These are phyloP conservation scores for Davidsoniella australis DNA, from an alignment of 2,329 filamentous ascomycete species.

Conservation along the genomic window DNA sequence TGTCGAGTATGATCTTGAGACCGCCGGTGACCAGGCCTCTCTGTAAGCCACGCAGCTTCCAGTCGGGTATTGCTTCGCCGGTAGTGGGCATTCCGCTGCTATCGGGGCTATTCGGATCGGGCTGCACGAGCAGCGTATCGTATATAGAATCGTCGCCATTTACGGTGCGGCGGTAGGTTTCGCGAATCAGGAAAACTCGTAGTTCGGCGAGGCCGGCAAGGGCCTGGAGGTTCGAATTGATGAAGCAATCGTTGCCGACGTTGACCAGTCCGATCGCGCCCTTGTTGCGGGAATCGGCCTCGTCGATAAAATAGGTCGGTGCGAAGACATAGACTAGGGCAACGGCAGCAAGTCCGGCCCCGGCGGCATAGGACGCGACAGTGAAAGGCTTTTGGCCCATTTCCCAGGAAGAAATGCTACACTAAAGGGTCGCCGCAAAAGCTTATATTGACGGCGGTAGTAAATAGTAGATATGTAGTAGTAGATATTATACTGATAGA, in stretches of 20 bases:
- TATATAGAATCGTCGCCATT: conserved; percentile 60
- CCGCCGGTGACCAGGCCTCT: conserved; percentile 69
- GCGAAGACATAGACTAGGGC: conserved; percentile 95
- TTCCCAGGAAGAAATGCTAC: neutral
- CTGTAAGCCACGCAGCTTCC: conserved; percentile 54
- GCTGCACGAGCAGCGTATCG: conserved; percentile 35
- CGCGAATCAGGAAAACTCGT: conserved; percentile 78
- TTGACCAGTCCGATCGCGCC: conserved; percentile 80
- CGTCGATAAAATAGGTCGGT: conserved; percentile 90
- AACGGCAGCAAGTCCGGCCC: conserved; percentile 84
- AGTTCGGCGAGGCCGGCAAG: conserved; percentile 80
- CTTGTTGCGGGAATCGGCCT: conserved; percentile 53
- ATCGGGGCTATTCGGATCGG: conserved; percentile 19
- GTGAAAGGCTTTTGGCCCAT: conserved; percentile 22
- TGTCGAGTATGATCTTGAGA: conserved; percentile 82
- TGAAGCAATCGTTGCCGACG: conserved; percentile 88
- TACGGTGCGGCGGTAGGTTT: conserved; percentile 68
- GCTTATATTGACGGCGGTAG: neutral
- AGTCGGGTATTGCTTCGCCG: conserved; percentile 27
- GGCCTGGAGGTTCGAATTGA: conserved; percentile 90
- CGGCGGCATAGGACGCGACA: conserved; percentile 75
- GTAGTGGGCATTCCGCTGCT: neutral
- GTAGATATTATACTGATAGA: neutral
- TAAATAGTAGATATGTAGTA: neutral
- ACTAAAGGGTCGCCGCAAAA: neutral